phyloP scores from a whole-genome alignment of 1,139 yeast species.

The Suhomyces chickasaworum region DNA sequence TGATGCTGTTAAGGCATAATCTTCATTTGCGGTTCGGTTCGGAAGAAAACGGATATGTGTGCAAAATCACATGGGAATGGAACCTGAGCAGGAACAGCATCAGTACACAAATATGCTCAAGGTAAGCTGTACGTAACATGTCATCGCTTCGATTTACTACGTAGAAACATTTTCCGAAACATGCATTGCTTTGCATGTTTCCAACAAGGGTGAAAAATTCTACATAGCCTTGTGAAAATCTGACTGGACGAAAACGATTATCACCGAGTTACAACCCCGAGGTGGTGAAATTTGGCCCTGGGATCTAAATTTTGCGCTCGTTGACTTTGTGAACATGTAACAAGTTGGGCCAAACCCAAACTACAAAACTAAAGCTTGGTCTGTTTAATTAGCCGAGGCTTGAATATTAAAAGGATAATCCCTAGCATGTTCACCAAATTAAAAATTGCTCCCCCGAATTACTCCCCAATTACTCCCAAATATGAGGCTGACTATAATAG shows the following conservation, averaged over 20 bases:
- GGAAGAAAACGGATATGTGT: not conserved
- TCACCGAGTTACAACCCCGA: slow-evolving; percentile 4
- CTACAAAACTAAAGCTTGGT: slow-evolving; percentile 3
- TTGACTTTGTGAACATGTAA: not conserved
- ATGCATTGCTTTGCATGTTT: not conserved
- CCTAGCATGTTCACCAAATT: not conserved
- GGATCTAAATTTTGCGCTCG: not conserved
- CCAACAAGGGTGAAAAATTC: not conserved
- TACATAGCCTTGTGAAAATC: slow-evolving; percentile 1
- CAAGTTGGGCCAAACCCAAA: slow-evolving; percentile 1
- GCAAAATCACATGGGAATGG: not conserved
- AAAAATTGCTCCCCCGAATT: not conserved
- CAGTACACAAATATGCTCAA: too few relatives aligned
- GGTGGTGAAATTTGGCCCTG: slow-evolving; percentile 1
- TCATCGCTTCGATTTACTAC: not conserved
- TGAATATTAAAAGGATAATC: not conserved
- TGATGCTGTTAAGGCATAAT: not conserved
- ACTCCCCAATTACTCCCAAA: not conserved
- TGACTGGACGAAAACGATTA: slow-evolving; percentile 3
- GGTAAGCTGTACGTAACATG: too few relatives aligned
- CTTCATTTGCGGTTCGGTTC: not conserved
- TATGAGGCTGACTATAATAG: not conserved
- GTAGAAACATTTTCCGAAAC: not conserved
- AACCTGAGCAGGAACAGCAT: too few relatives aligned
- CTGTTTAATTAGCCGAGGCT: slow-evolving; percentile 3